Evolutionary conservation across 345 rosid genomes (phyloP).

Genomic region (Hibiscus tridactylites): DNA sequence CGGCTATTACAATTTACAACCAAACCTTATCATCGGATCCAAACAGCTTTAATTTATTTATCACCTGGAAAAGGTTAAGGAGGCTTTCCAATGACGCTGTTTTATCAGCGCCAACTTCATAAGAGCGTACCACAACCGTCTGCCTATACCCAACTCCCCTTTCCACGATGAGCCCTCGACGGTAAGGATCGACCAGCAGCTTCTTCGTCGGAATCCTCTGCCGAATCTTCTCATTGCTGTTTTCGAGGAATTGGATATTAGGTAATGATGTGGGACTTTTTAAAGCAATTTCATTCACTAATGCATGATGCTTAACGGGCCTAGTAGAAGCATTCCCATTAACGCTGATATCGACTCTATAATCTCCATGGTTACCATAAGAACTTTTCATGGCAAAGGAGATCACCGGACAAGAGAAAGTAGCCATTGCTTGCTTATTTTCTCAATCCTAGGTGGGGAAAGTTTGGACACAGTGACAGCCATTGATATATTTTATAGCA

Average conservation of each 20-base stretch:
- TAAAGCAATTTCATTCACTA: not conserved
- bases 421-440: not conserved
- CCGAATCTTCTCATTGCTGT: conserved; percentile 25
- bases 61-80: conserved; percentile 58
- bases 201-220: conserved; percentile 54
- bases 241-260: conserved; percentile 14
- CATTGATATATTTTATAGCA: not conserved
- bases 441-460: not conserved
- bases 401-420: not conserved
- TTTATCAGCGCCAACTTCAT: conserved; percentile 64
- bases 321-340: not conserved
- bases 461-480: not conserved
- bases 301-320: not conserved
- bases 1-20: no score
- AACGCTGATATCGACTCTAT: not conserved
- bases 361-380: not conserved
- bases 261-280: conserved; percentile 9
- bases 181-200: conserved; percentile 46
- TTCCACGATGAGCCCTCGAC: conserved; percentile 51
- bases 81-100: conserved; percentile 54
- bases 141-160: conserved; percentile 50
- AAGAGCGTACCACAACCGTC: conserved; percentile 51
- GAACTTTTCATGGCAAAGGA: not conserved
- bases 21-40: not conserved
- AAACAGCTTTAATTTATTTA: not conserved